Evolutionary conservation across 2,329 filamentous ascomycete species (phyloP), one percentile per base, ranked within the genome.

Genomic region (Neofusicoccum kwambonambiense): DNA sequence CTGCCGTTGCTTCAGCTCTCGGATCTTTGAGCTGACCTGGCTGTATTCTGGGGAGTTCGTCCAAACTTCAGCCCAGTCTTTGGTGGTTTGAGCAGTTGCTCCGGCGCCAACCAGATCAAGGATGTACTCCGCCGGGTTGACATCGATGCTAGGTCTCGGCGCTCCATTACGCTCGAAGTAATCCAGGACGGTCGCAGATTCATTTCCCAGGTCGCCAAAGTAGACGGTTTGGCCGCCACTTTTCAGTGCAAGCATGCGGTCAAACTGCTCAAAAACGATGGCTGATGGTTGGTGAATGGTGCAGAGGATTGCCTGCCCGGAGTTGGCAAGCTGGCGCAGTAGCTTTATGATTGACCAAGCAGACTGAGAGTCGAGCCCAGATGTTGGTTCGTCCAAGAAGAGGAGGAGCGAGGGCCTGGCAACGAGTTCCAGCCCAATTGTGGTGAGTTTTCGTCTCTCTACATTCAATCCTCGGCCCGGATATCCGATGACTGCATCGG

Each of bases 341-440:
- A 90, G 87, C 0, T 83, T 76, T 45, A 85, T 83, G 60, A 89
- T 89, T 0, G 87, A 84, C 83, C 86, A 90, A 0, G 87, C 85
- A 56, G 82, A 85, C 73, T 75, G 62, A 9, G 22, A 37, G 12
- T 64, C 51, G 22, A 64, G 62, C 4, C 62, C 62, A 69, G 65
- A 70, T 74, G 81, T 83, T 2, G 61, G 87, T 69, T 88, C 86
- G 60, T 89, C 86, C 7, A 89, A 78, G 76, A 88, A 89, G 1
- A 89, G 81, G 0, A 89, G 76, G 0, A 89, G 79, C 66, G 83
- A 82, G 0, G 89, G 89, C 72, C 89, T 87, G 2, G 89, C 89
- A 7, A 88, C 89, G 13, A 91, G 78, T 72, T 92, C 89, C 9
- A 91, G 89, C 67, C 87, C 89, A 66, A 91, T 91, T 0, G 89